Conservation (phyloP, 2,329 filamentous ascomycete species). For the Pseudogymnoascus sp. region DNA sequence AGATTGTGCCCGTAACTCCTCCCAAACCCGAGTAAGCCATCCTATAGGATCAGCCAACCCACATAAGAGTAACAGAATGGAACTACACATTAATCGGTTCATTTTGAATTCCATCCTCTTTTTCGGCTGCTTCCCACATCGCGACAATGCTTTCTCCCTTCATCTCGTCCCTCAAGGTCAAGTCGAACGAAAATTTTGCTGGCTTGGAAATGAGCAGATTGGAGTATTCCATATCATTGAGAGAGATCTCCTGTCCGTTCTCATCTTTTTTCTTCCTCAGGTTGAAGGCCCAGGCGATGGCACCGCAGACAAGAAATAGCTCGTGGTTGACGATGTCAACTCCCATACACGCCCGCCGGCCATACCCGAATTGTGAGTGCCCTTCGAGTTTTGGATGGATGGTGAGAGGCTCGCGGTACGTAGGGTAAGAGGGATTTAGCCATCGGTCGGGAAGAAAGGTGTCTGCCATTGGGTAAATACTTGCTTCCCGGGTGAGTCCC, state of each 20-base stretch:
- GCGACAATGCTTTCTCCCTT: conserved; percentile 34
- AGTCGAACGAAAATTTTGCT: conserved; percentile 38
- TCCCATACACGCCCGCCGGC: conserved; percentile 55
- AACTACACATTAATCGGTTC: not conserved
- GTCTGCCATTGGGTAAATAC: conserved; percentile 57
- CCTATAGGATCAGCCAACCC: not conserved
- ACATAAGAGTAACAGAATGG: not conserved
- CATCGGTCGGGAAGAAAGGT: conserved; percentile 56
- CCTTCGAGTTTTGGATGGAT: conserved; percentile 56
- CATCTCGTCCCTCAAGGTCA: conserved; percentile 36
- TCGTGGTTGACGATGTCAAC: conserved; percentile 57
- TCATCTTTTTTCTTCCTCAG: conserved; percentile 25
- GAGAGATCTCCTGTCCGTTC: conserved; percentile 17
- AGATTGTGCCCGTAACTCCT: not conserved
- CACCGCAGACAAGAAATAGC: conserved; percentile 43
- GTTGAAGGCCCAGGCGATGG: conserved; percentile 44
- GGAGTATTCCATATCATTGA: conserved; percentile 18
- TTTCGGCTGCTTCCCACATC: conserved; percentile 9
- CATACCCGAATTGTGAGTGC: conserved; percentile 60
- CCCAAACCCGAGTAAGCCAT: not conserved
- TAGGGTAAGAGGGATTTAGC: conserved; percentile 55
- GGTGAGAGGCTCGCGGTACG: conserved; percentile 57
- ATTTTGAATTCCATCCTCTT: not conserved
- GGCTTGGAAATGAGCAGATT: conserved; percentile 41
- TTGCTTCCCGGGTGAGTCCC: conserved; percentile 51